Percentiles rank a stretch among this genome's conserved stretches.
Evolutionary conservation across 257 asterid genomes (phyloP).

Genomic region (Coffea eugenioides): DNA sequence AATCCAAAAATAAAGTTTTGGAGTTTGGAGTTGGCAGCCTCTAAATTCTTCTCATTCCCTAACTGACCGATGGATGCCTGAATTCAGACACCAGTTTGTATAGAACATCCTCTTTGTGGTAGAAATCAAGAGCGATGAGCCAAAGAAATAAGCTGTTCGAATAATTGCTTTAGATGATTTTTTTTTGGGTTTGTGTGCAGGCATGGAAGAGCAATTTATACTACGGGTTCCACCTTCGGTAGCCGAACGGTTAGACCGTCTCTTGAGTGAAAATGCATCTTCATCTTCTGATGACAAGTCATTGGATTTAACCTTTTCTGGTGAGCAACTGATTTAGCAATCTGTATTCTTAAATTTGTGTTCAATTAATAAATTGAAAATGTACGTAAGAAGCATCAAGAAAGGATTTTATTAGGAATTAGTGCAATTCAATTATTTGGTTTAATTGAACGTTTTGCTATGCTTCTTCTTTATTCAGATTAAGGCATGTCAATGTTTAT

Average conservation of each 20-base stretch:
- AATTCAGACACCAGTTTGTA: too few relatives aligned
- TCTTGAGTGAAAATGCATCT: constrained; percentile 63
- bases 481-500: too few relatives aligned
- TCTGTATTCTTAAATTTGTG: not conserved
- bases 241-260: constrained; percentile 59
- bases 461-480: not conserved
- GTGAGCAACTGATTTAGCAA: constrained; percentile 53
- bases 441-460: too few relatives aligned
- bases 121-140: too few relatives aligned
- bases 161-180: not conserved
- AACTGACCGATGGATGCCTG: too few relatives aligned
- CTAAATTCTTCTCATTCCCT: too few relatives aligned
- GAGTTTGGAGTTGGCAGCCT: too few relatives aligned
- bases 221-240: constrained; percentile 47
- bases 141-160: too few relatives aligned
- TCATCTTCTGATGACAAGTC: constrained; percentile 75
- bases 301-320: constrained; percentile 73
- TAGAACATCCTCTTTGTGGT: too few relatives aligned
- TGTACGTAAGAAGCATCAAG: not conserved
- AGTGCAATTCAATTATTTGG: not conserved
- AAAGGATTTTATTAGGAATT: not conserved
- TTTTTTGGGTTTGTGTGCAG: not conserved
- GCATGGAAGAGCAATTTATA: constrained; percentile 51
- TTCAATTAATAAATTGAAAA: not conserved
- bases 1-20: too few relatives aligned